Conservation (phyloP, 2,329 filamentous ascomycete genomes). For the Trichoderma guizhouense region DNA sequence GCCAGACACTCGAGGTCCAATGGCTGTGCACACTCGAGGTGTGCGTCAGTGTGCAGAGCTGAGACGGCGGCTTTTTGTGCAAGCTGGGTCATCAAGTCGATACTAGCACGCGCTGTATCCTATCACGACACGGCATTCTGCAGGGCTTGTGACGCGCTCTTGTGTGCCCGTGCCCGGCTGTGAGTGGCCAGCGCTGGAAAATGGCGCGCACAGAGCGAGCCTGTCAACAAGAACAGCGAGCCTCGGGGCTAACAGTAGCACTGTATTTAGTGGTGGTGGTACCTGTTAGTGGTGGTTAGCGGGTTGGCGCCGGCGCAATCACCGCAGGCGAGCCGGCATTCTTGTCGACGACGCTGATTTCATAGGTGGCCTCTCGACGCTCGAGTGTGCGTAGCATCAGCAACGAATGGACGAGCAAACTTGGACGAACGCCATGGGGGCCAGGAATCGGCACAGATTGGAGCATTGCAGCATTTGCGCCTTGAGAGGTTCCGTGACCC, state of each 20-base stretch:
- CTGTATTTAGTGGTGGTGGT: neutral
- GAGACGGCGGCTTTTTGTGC: conserved; percentile 24
- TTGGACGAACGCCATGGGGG: conserved; percentile 9
- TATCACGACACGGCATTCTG: conserved; percentile 35
- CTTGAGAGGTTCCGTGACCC: neutral
- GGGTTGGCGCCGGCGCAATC: conserved; percentile 3
- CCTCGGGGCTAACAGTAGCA: neutral
- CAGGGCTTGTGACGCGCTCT: conserved; percentile 35
- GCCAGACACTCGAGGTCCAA: conserved; percentile 6
- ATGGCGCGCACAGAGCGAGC: conserved; percentile 20
- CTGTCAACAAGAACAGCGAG: neutral
- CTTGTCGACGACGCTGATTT: neutral
- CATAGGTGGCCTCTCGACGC: conserved; percentile 12
- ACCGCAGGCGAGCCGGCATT: conserved; percentile 1
- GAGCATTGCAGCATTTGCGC: neutral
- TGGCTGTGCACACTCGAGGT: conserved; percentile 19
- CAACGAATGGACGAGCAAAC: neutral
- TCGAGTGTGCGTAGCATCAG: neutral
- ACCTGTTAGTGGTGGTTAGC: conserved; percentile 10
- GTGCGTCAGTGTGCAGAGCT: conserved; percentile 20
- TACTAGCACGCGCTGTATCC: conserved; percentile 19
- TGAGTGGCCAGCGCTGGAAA: conserved; percentile 20
- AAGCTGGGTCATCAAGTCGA: conserved; percentile 19
- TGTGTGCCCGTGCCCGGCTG: conserved; percentile 29
- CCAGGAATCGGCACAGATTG: conserved; percentile 2